Evolutionary conservation across 2,329 filamentous ascomycete genomes (phyloP), one percentile per base, ranked within the genome.

Genomic region (Rhexocercosporidium sp.): DNA sequence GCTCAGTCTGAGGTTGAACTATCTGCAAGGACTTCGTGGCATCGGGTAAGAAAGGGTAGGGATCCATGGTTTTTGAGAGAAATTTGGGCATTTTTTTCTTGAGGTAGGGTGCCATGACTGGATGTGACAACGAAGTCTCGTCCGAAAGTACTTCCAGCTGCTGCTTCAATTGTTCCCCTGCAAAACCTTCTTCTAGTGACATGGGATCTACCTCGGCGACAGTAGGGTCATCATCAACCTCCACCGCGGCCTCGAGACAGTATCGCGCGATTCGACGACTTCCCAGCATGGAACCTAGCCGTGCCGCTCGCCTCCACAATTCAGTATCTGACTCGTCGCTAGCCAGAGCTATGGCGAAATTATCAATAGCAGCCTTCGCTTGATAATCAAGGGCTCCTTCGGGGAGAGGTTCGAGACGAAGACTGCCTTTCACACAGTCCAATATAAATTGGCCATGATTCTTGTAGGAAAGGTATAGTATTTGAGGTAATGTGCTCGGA

Each of bases 391-490:
- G 62, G 3, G 77, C 77, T 3, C 78, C 70, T n/a, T 80, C 77
- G 8, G 77, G 73, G 20, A 84, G 78, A 8, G 80, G 77, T 8
- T 77, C 72, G 4, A 81, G 78, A 56, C 80, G 72, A 20, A 85
- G 71, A 51, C 80, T 84, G 78, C 87, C 81, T 73, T 84, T 89
- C 72, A 91, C 87, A 66, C 81, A 82, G 77, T 99, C 95, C n/a
- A 99, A 83, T 66, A 91, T 83, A 76, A 97, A 97, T 76, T 98
- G 93, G 49, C 94, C 96, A 80, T 95, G 90, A 74, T 98, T 99
- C 79, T 98, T 99, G 83, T 96, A 93, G 1, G 95, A 92, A 8
- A 99, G 86, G 75, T 97, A 97, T 22, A 98, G 85, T 12, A 96
- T 94, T 76, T 97, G 94, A 0, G 93, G 90, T 11, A 98, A 82